Base-by-base conservation (phyloP, 1,284 basidiomycete genomes). In the Tilletia walkeri region DNA sequence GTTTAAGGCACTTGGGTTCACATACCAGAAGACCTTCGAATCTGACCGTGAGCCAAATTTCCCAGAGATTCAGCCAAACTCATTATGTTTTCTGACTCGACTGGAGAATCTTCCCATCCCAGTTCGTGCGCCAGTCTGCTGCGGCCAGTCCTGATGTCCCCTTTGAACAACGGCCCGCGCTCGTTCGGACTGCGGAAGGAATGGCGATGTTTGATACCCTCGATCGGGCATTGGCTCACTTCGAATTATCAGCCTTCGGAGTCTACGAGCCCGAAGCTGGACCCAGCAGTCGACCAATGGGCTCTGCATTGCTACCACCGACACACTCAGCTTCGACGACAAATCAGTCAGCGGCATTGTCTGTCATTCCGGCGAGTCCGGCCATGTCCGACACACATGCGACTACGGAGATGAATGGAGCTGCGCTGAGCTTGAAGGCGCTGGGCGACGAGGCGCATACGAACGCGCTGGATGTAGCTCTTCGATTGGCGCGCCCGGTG, bases 101-200 rank as follows among this genome's bases (percentile, higher is more conserved):
- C 14, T 45, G 41, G 14, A 14, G 1, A 14, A 9, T 20, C 47
- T 16, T 18, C 12, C 20, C 20, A 18, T 38, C 24, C 12, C 47
- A 48, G 45, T 66, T 49, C 41, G 45, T 34, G 41, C 65, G 41
- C 41, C 20, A 45, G 16, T 66, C 47, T 30, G 41, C 41, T 34
- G 65, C 47, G 9, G 65, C 59, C 36, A 63, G 34, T 34, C 59
- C 59, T 34, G 74, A 72, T 6, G 63, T 75, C 0, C 77, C 80
- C 0, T 84, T 85, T 66, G 79, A 82, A 50, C 81, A 85, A 63
- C 74, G 77, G 53, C 88, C 88, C 4, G 92, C 93, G 0, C 88
- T 95, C 41, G 82, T 89, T 12, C 89, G 94, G n/a, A 92, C 91
- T 0, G 86, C 89, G 0, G 87, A 89, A 72, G 88, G 89, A 36